Evolutionary conservation across 2,329 filamentous ascomycete genomes (phyloP).

Genomic region (Phaeomoniella chlamydospora): DNA sequence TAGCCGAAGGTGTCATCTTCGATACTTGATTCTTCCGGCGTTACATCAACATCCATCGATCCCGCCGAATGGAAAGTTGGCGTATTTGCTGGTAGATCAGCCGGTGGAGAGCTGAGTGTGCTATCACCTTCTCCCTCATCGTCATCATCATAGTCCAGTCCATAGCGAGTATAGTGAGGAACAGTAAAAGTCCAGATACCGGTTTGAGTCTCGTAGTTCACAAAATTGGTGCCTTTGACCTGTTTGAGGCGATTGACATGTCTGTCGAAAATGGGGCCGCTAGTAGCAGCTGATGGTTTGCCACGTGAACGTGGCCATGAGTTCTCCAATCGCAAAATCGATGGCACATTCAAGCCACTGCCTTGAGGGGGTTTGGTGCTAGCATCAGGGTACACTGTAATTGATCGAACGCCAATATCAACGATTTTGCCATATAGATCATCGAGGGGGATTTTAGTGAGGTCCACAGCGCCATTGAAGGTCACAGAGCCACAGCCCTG

Average conservation of each 20-base stretch:
- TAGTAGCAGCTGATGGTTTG: constrained; percentile 43
- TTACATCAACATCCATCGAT: constrained; percentile 11
- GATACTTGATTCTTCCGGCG: constrained; percentile 7
- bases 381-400: constrained; percentile 71
- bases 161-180: constrained; percentile 95
- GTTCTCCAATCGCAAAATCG: constrained; percentile 75
- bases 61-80: constrained; percentile 6
- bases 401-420: constrained; percentile 58
- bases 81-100: constrained; percentile 18
- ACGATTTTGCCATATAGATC: constrained; percentile 68
- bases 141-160: constrained; percentile 67
- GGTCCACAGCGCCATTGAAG: constrained; percentile 71
- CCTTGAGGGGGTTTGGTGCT: constrained; percentile 70
- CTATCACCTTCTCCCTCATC: constrained; percentile 35
- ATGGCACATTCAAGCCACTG: constrained; percentile 82
- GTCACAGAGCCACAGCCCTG: constrained; percentile 65
- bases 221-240: constrained; percentile 67
- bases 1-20: constrained; percentile 46
- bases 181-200: constrained; percentile 87
- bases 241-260: constrained; percentile 70
- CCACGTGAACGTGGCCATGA: constrained; percentile 71
- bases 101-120: constrained; percentile 34
- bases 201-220: constrained; percentile 62
- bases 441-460: constrained; percentile 65
- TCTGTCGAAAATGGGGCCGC: constrained; percentile 56